Evolutionary conservation across 75 land plant genomes (phyloP).

Genomic region (Sequoia sempervirens): DNA sequence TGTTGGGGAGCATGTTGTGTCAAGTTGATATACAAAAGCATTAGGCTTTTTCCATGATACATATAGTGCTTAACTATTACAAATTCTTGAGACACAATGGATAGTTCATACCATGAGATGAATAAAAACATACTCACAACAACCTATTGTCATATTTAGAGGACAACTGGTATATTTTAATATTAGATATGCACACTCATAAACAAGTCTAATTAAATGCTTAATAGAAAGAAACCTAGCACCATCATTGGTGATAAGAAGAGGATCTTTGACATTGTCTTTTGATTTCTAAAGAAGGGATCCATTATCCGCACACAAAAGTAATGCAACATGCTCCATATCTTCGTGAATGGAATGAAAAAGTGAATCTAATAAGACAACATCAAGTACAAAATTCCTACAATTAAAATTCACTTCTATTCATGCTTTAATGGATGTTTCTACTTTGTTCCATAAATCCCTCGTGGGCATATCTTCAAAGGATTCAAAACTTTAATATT

Average conservation of each 20-base stretch:
- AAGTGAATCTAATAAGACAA: conserved; percentile 62
- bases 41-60: conserved; percentile 28
- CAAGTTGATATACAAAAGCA: conserved; percentile 20
- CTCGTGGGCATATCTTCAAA: too few relatives aligned
- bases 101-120: conserved; percentile 33
- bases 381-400: conserved; percentile 79
- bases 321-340: conserved; percentile 74
- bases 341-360: conserved; percentile 63
- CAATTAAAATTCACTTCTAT: too few relatives aligned
- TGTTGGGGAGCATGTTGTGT: conserved; percentile 32
- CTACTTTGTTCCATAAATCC: too few relatives aligned
- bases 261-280: conserved; percentile 77
- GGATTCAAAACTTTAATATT: too few relatives aligned
- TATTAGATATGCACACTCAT: conserved; percentile 87
- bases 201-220: conserved; percentile 55
- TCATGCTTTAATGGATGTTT: too few relatives aligned
- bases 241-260: conserved; percentile 74
- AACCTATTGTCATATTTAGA: conserved; percentile 82
- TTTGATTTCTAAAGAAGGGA: conserved; percentile 62
- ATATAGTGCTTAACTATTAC: conserved; percentile 38
- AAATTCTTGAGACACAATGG: conserved; percentile 83
- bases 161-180: conserved; percentile 91
- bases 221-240: conserved; percentile 64
- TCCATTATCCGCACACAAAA: conserved; percentile 73
- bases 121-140: conserved; percentile 65